Evolutionary conservation across 306 rosid species (phyloP).

Genomic region (Cicer chorassanicum): DNA sequence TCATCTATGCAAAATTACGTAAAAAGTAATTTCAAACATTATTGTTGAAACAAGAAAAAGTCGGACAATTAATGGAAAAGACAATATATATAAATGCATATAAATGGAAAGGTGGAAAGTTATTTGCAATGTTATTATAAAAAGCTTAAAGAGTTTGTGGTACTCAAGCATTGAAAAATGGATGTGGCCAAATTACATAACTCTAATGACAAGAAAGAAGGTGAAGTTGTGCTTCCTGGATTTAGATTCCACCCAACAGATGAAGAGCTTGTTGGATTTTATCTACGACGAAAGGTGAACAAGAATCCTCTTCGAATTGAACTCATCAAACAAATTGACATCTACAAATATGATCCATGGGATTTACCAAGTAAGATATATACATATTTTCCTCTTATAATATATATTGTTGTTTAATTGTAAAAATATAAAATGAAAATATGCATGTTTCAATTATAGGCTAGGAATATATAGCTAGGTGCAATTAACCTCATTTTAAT

Average conservation of each 20-base stretch:
- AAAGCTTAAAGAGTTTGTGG: constrained; percentile 43
- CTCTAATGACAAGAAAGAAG: constrained; percentile 40
- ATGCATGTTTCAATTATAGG: not conserved
- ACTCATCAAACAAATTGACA: constrained; percentile 86
- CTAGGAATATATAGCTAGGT: constrained; percentile 2
- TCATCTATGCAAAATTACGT: not conserved
- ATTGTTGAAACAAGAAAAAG: not conserved
- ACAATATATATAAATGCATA: not conserved
- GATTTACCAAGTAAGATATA: constrained; percentile 86
- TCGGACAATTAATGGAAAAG: not conserved
- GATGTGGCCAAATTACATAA: constrained; percentile 45
- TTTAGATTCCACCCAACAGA: constrained; percentile 94
- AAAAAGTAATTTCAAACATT: too few species aligned
- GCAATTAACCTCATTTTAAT: constrained; percentile 5
- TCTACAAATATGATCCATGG: constrained; percentile 96
- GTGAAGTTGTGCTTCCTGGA: constrained; percentile 76
- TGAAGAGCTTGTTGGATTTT: constrained; percentile 93
- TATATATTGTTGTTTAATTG: not conserved
- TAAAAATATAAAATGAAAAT: too few species aligned
- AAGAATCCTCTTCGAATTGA: constrained; percentile 70
- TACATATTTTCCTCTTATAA: not conserved
- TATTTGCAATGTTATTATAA: constrained; percentile 15
- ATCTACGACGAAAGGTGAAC: constrained; percentile 70
- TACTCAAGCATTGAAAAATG: constrained; percentile 39
- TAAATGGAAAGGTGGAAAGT: not conserved